phyloP scores from a whole-genome alignment of 495 filamentous ascomycete species.

The Penicillium cosmopolitanum region DNA sequence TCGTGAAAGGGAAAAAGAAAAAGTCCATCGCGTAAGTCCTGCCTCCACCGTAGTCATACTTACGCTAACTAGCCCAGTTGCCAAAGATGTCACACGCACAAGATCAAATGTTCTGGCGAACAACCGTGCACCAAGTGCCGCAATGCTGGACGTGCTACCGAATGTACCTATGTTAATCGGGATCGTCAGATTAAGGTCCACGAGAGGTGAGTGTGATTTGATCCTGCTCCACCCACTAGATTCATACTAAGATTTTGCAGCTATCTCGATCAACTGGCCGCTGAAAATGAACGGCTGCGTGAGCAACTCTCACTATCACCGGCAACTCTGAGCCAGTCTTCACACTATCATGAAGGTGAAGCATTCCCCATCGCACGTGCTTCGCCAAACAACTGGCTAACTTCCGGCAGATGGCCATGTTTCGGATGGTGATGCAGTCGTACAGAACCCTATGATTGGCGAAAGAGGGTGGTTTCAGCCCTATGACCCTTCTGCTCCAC shows the following conservation, averaged over 20 bases:
- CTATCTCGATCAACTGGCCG: slow-evolving; percentile 31
- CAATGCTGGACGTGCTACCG: slow-evolving; percentile 24
- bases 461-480: slow-evolving; percentile 40
- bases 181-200: slow-evolving; percentile 41
- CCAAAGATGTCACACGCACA: slow-evolving; percentile 39
- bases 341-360: background rate
- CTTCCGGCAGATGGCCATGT: slow-evolving; percentile 1
- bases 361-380: too few relatives aligned
- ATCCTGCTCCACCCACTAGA: background rate
- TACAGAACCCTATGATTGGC: slow-evolving; percentile 37
- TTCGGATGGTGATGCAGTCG: slow-evolving; percentile 16
- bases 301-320: slow-evolving; percentile 23
- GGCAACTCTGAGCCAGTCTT: slow-evolving; percentile 3
- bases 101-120: slow-evolving; percentile 43
- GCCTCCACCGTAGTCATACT: background rate
- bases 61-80: slow-evolving; percentile 27
- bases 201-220: slow-evolving; percentile 29
- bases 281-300: slow-evolving; percentile 30
- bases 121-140: slow-evolving; percentile 38
- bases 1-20: slow-evolving; percentile 29
- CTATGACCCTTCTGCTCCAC: slow-evolving; percentile 32
- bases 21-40: slow-evolving; percentile 34
- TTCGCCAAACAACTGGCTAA: background rate
- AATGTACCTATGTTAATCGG: slow-evolving; percentile 38
- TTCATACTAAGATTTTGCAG: slow-evolving; percentile 12